phyloP scores from a whole-genome alignment of 352 stramenopile species.

The Phytopythium kandeliae region DNA sequence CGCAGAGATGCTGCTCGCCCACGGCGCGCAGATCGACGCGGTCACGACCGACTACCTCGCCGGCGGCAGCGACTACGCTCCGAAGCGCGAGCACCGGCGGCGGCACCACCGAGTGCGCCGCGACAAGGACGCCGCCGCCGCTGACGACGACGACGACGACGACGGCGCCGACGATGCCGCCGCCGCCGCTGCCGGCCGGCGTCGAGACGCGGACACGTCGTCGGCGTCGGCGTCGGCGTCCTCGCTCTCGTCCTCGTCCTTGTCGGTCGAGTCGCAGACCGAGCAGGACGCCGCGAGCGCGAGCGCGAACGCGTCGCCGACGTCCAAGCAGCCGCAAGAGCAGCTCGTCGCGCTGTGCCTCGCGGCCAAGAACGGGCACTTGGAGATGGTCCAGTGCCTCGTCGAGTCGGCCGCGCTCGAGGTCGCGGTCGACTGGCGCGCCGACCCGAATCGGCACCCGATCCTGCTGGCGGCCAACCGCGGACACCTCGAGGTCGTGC shows the following conservation, averaged over 20 bases:
- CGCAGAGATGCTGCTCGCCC: constrained; percentile 37
- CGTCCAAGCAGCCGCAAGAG: constrained; percentile 19
- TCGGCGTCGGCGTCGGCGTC: constrained; percentile 1
- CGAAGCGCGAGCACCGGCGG: constrained; percentile 5
- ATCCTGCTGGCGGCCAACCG: constrained; percentile 35
- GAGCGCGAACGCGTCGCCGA: constrained; percentile 7
- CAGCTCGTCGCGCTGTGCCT: constrained; percentile 34
- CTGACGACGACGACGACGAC: too few relatives aligned
- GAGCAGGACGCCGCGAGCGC: constrained; percentile 12
- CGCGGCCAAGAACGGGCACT: constrained; percentile 42
- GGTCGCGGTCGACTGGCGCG: constrained; percentile 6
- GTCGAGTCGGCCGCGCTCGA: constrained; percentile 8
- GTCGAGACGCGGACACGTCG: constrained; percentile 6
- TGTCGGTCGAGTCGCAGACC: constrained; percentile 14
- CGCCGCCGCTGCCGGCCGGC: too few relatives aligned
- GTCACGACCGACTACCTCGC: constrained; percentile 46
- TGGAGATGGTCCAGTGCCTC: constrained; percentile 49
- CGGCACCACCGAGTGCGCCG: not conserved
- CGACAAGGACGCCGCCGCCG: too few relatives aligned
- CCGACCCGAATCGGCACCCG: constrained; percentile 25
- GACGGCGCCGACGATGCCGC: too few relatives aligned
- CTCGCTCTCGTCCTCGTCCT: constrained; percentile 9
- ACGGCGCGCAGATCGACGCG: constrained; percentile 52
- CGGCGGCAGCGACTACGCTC: constrained; percentile 1
- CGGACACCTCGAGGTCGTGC: constrained; percentile 42